Evolutionary conservation across 148 eudicot genomes (phyloP), one percentile per base, ranked within the genome.

Genomic region (Rhododendron williamsianum): DNA sequence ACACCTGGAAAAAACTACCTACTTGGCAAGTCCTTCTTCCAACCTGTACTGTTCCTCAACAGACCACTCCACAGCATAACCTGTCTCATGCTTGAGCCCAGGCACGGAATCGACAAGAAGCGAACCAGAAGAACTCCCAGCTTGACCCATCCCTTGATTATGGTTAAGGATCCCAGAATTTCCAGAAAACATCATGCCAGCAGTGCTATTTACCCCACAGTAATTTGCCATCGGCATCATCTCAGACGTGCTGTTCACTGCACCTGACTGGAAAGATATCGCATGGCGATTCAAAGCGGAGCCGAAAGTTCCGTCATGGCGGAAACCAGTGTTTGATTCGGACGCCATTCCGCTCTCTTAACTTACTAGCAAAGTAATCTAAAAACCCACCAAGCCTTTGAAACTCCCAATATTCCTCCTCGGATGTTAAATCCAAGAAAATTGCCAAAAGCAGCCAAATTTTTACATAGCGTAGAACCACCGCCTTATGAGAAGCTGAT

Each of bases 1-100:
- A 77, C 58, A 76, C 78, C 35, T 76, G 87, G 89, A 89, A 84
- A 35, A 87, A 83, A 83, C 82, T 89, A 93, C 96, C 90, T 86
- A 95, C 98, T 89, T 94, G 91, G 83, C 84, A 88, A 95, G 94
- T 84, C 98, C 98, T 88, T 95, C 96, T 82, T 92, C 93, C 91
- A 95, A 85, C 84, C 87, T 94, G 88, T 65, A 88, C 88, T 95
- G 98, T 72, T 95, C 98, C 63, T 92, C 98, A 58, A 89, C 89
- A 9, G 96, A 89, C 98, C 98, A 95, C 90, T 95, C 98, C 48
- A 90, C 96, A 36, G 96, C 95, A 60, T 90, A 80, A 23, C 93
- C 97, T 9, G 96, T 86, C 54, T 95, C 96, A 67, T 95, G 95
- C 90, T 95, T 94, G 54, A 94, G 91, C 89, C 95, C 96, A 30